phyloP scores from a whole-genome alignment of 371 early-diverging fungal genomes.

The Choanephora cucurbitarum region DNA sequence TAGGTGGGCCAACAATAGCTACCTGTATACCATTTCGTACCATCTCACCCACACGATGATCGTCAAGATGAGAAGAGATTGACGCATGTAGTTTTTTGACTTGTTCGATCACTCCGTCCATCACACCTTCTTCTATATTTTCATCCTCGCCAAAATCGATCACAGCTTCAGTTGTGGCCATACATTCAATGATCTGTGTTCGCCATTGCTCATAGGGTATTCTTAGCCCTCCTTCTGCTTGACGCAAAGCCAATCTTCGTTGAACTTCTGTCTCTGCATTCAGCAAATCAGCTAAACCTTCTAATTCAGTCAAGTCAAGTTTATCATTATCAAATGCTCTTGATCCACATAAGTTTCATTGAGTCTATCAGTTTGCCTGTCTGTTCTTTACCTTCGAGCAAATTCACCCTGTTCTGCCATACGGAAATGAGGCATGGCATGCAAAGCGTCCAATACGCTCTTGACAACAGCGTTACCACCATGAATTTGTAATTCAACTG shows the following conservation, averaged over 20 bases:
- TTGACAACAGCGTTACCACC: conserved; percentile 76
- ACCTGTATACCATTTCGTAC: conserved; percentile 72
- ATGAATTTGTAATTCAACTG: conserved; percentile 80
- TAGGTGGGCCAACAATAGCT: conserved; percentile 80
- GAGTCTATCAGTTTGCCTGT: not conserved
- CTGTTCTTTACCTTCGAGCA: conserved; percentile 51
- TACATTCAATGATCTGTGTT: conserved; percentile 54
- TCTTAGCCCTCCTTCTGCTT: conserved; percentile 72
- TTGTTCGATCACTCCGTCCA: conserved; percentile 34
- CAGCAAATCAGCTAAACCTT: conserved; percentile 78
- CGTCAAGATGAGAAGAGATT: conserved; percentile 60
- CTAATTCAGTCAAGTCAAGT: conserved; percentile 77
- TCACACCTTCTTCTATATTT: conserved; percentile 72
- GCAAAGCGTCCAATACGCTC: conserved; percentile 61
- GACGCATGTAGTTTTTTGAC: conserved; percentile 24
- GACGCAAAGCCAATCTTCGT: conserved; percentile 66
- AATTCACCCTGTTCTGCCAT: conserved; percentile 84
- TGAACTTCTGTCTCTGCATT: conserved; percentile 87
- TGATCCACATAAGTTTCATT: not conserved
- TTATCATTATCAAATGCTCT: conserved; percentile 82
- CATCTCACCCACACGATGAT: conserved; percentile 74
- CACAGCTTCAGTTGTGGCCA: conserved; percentile 75
- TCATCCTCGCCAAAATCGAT: conserved; percentile 90
- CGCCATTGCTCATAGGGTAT: conserved; percentile 71
- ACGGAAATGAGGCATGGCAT: conserved; percentile 47